Conservation (phyloP, 257 asterid species). For the Ajuga chamaepitys region DNA sequence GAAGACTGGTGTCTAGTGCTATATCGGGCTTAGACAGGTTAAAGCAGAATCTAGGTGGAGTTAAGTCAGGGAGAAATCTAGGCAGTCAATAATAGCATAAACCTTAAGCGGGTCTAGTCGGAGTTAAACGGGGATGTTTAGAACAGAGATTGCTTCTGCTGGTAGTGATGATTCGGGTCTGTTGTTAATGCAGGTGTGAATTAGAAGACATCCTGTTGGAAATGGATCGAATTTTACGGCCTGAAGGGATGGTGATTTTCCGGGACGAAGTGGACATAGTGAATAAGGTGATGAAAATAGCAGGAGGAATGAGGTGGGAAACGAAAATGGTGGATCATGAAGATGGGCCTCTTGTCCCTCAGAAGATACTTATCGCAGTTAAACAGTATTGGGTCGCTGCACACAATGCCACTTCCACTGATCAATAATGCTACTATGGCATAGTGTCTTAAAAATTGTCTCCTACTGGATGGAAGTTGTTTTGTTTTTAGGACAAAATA, state of each 20-base stretch:
- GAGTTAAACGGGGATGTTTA: too few relatives aligned
- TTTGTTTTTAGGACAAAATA: background rate
- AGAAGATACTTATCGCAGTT: slow-evolving; percentile 65
- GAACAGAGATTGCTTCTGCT: too few relatives aligned
- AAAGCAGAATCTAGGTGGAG: too few relatives aligned
- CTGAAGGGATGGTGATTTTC: slow-evolving; percentile 66
- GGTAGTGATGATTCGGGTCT: too few relatives aligned
- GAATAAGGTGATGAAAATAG: slow-evolving; percentile 67
- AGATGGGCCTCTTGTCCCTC: slow-evolving; percentile 87
- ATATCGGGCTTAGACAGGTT: too few relatives aligned
- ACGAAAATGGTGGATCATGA: slow-evolving; percentile 72
- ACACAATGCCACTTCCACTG: slow-evolving; percentile 27
- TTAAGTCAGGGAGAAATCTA: too few relatives aligned
- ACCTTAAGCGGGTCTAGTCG: too few relatives aligned
- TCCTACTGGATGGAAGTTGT: background rate
- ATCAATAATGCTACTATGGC: slow-evolving; percentile 30
- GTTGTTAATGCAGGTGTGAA: slow-evolving; percentile 46
- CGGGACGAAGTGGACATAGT: slow-evolving; percentile 73
- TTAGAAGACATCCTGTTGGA: slow-evolving; percentile 83
- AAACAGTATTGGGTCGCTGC: slow-evolving; percentile 59
- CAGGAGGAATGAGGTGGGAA: slow-evolving; percentile 80
- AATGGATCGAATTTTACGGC: slow-evolving; percentile 82
- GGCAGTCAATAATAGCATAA: too few relatives aligned
- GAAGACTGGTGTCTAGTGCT: too few relatives aligned
- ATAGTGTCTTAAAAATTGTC: too few relatives aligned